phyloP scores from a whole-genome alignment of 2,329 filamentous ascomycete species.

The Pochonia chlamydosporia region DNA sequence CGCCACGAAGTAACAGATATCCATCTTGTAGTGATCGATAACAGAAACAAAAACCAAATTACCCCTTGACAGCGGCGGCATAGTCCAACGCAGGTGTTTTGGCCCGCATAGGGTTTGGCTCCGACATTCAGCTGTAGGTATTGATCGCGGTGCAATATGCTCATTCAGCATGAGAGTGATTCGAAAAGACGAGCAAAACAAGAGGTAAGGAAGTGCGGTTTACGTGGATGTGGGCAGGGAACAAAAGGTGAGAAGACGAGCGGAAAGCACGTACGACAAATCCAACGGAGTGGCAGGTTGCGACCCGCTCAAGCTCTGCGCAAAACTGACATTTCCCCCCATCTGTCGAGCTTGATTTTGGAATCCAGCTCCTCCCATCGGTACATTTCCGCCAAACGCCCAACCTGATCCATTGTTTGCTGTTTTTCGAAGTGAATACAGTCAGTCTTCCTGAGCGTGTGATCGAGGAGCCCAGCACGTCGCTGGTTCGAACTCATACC shows the following conservation, averaged over 20 bases:
- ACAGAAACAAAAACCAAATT: slow-evolving; percentile 9
- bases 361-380: slow-evolving; percentile 52
- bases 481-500: slow-evolving; percentile 31
- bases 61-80: slow-evolving; percentile 26
- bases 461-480: not conserved
- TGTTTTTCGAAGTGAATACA: slow-evolving; percentile 16
- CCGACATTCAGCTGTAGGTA: slow-evolving; percentile 8
- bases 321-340: slow-evolving; percentile 58
- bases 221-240: not conserved
- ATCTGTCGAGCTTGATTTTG: slow-evolving; percentile 49
- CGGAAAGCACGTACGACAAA: slow-evolving; percentile 52
- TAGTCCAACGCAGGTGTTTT: slow-evolving; percentile 16
- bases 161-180: not conserved
- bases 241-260: slow-evolving; percentile 2
- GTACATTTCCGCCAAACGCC: slow-evolving; percentile 57
- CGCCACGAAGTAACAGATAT: not conserved
- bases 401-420: slow-evolving; percentile 51
- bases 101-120: slow-evolving; percentile 5
- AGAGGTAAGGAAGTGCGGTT: not conserved
- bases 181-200: not conserved
- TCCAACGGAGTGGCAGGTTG: slow-evolving; percentile 58
- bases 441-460: not conserved
- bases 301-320: slow-evolving; percentile 58
- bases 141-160: not conserved
- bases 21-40: not conserved